Percentiles rank a stretch among this genome's conserved stretches.
phyloP scores from a whole-genome alignment of 371 early-diverging fungal genomes.

The Mortierella polycephala region DNA sequence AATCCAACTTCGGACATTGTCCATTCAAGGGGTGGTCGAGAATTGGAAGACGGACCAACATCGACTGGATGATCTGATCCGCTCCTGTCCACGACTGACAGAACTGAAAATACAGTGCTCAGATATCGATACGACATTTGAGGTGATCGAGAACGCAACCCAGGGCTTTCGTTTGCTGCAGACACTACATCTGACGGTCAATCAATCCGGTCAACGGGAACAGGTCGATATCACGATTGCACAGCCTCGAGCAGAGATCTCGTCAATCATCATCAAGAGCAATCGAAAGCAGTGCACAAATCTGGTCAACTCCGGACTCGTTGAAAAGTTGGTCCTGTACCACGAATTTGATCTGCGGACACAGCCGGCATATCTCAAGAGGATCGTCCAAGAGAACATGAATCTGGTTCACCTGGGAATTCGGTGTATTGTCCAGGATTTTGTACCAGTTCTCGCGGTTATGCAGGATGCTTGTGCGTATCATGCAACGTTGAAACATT shows the following conservation, averaged over 20 bases:
- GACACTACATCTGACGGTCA: constrained; percentile 13
- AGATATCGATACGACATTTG: constrained; percentile 24
- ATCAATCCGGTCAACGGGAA: constrained; percentile 10
- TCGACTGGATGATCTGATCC: constrained; percentile 23
- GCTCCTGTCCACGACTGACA: constrained; percentile 12
- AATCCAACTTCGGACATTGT: constrained; percentile 14
- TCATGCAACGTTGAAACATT: background rate
- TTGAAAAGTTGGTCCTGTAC: constrained; percentile 18
- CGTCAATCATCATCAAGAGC: constrained; percentile 19
- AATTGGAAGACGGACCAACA: constrained; percentile 28
- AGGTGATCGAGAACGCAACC: constrained; percentile 20
- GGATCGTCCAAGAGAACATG: constrained; percentile 17
- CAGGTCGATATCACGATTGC: constrained; percentile 18
- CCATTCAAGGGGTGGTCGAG: constrained; percentile 25
- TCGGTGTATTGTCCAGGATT: constrained; percentile 5
- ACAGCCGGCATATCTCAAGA: constrained; percentile 1
- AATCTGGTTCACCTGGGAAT: constrained; percentile 7
- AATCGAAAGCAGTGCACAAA: constrained; percentile 23
- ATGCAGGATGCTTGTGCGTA: background rate
- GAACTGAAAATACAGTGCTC: constrained; percentile 19
- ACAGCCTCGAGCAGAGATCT: constrained; percentile 27
- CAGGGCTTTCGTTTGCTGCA: constrained; percentile 11
- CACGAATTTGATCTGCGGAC: constrained; percentile 9
- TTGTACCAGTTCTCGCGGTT: constrained; percentile 6
- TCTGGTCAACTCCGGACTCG: constrained; percentile 21